Base-by-base conservation (phyloP, 116 monocot genomes). In the Papilionanthe hybrid region DNA sequence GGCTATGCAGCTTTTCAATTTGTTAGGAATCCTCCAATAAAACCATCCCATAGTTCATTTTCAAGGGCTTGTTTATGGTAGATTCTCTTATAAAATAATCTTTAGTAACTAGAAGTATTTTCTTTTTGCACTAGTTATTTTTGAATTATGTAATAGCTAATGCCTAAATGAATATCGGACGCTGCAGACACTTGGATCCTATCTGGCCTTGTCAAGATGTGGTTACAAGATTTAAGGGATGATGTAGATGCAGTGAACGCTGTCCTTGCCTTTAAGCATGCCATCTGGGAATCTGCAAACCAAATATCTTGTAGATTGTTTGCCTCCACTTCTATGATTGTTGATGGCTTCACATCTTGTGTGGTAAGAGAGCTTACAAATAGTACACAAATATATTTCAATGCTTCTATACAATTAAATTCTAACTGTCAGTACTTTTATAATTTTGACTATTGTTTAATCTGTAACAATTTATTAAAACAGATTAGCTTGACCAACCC, bases 191-290 rank as follows among this genome's bases (percentile, higher is more conserved):
- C 78, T 69, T 79, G 44, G 77, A 75, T 87, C 44, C 85, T 93
- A 66, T 78, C 76, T 79, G 85, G 93, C 25, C 83, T 96, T 50
- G 88, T 92, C 11, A 93, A 92, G 83, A 84, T 80, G 77, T 96
- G 96, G 96, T 81, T 89, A 41, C 89, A 89, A 85, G 93, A 93
- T 57, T 77, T 96, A 74, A 82, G 83, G 75, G 79, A 85, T 79
- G 87, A 88, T 3, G 42, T 47, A 29, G 87, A 87, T 28, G 86
- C 84, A 44, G 56, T 89, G 45, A 83, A 87, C 73, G 90, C 86
- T 22, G 56, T 85, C 19, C 77, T 96, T 75, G 66, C 83, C 58
- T 96, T 96, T 80, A 90, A 86, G 82, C 81, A 83, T 30, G 28
- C 78, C 55, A 87, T 90, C 80, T 20, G 84, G 2, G 83, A 79